Base-by-base conservation (phyloP, 257 asterid species). In the Euphrasia confusa region DNA sequence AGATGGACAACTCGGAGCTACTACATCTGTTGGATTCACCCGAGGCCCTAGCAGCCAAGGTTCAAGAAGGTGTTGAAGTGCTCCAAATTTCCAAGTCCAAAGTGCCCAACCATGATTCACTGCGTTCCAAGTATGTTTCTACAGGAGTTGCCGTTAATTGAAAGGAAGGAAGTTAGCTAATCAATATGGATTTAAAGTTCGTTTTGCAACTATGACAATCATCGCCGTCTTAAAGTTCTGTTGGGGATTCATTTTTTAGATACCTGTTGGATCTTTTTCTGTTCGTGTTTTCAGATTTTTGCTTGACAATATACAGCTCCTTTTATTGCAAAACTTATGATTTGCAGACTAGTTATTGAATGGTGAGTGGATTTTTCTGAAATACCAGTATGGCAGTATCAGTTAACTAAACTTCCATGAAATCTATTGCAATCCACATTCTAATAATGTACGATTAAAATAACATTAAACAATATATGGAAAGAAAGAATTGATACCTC, bases 1-100 rank as follows among this genome's bases (percentile, higher is more conserved):
- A 90, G 85, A 90, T 90, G 96, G 94, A 90, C 74, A 90, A 85
- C 65, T 60, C 93, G 0, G 86, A 90, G 74, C 77, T 90, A 3
- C 77, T 90, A 5, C 70, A 80, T 8, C 54, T 90, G 21, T 50
- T 90, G 61, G 92, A 90, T 68, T 88, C 98, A 53, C 84, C 95
- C 0, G 94, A 85, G 57, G 74, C 89, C 2, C 80, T 88, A 37
- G 75, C 78, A 13, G 64, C 81, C 48, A 90, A 81, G 77, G 97
- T 90, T 71, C 83, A 80, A 32, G 95, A 85, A 70, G 98, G 95
- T 13, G 76, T 84, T 54, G 75, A 87, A 71, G 93, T 80, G 73
- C 83, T 90, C 35, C 74, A 84, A 66, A 72, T 76, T 72, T 74
- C 89, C 5, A 84, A 78, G 67, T 54, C 81, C 63, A 82, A 76